These are phyloP conservation scores for Colletotrichum scovillei DNA, from an alignment of 2,329 filamentous ascomycete genomes.

Conservation along the genomic window DNA sequence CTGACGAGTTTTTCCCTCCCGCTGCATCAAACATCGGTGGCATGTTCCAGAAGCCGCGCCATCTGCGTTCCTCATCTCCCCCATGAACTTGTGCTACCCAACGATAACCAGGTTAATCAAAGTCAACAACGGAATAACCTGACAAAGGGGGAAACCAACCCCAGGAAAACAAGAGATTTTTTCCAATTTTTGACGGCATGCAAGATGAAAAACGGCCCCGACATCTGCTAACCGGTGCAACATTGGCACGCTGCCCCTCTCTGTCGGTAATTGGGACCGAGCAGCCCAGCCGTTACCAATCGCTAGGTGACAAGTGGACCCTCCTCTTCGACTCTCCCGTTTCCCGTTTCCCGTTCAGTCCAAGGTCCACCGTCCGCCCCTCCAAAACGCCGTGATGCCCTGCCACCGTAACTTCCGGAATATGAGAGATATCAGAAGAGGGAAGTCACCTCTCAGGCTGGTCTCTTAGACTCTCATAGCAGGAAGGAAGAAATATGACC, in stretches of 20 bases:
- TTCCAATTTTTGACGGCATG: slow-evolving; percentile 10
- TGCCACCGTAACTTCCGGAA: not conserved
- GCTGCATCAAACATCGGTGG: slow-evolving; percentile 1
- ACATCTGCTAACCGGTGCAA: not conserved
- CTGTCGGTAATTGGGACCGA: slow-evolving; percentile 32
- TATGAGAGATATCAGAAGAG: not conserved
- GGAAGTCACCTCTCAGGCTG: not conserved
- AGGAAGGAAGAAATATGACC: not conserved
- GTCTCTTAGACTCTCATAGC: not conserved
- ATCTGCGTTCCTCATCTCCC: not conserved
- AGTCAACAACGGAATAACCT: slow-evolving; percentile 19
- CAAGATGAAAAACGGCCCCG: slow-evolving; percentile 20
- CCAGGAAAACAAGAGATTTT: slow-evolving; percentile 20
- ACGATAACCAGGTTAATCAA: slow-evolving; percentile 1
- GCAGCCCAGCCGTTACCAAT: slow-evolving; percentile 30
- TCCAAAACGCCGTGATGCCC: not conserved
- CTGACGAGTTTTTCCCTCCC: not conserved
- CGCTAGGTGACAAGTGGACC: slow-evolving; percentile 8
- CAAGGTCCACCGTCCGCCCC: not conserved
- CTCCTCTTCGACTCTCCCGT: not conserved
- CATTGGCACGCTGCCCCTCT: not conserved
- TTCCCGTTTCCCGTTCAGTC: not conserved
- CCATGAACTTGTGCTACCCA: slow-evolving; percentile 10
- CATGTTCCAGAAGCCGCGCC: slow-evolving; percentile 33
- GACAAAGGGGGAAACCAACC: slow-evolving; percentile 8